phyloP scores from a whole-genome alignment of 148 eudicot genomes.

The Bassia scoparia region DNA sequence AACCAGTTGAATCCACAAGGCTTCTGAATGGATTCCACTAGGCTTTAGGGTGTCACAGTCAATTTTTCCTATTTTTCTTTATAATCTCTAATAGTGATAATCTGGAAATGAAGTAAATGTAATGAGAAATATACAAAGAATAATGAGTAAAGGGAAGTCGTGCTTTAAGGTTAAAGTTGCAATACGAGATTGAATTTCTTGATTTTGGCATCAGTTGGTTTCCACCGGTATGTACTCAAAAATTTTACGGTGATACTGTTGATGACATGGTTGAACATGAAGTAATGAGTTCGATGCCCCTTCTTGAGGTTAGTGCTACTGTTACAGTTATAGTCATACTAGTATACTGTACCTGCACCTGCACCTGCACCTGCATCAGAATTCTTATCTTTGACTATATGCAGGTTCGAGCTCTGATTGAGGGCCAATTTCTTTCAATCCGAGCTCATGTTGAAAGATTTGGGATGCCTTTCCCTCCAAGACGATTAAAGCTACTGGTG shows the following conservation, averaged over 20 bases:
- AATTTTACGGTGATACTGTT: conserved; percentile 52
- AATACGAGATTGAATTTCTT: conserved; percentile 8
- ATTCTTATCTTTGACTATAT: conserved; percentile 2
- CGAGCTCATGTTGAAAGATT: conserved; percentile 82
- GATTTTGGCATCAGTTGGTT: conserved; percentile 50
- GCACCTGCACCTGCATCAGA: too few species aligned
- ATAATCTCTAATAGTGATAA: not conserved
- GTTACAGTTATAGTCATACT: not conserved
- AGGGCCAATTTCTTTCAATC: conserved; percentile 82
- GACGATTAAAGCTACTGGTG: conserved; percentile 87
- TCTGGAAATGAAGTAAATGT: not conserved
- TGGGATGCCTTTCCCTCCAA: conserved; percentile 95
- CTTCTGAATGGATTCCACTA: not conserved
- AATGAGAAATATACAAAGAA: not conserved
- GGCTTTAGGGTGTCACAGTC: not conserved
- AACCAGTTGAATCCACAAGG: too few species aligned
- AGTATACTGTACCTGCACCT: too few species aligned
- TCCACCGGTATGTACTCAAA: conserved; percentile 64
- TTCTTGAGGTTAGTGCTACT: conserved; percentile 54
- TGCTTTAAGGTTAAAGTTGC: not conserved
- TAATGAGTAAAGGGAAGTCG: not conserved
- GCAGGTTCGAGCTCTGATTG: conserved; percentile 77
- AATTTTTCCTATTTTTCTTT: not conserved
- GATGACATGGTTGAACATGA: conserved; percentile 58
- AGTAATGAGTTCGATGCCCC: conserved; percentile 71